Base-by-base conservation (phyloP, 441 rosid species). In the Gossypium schwendimanii region DNA sequence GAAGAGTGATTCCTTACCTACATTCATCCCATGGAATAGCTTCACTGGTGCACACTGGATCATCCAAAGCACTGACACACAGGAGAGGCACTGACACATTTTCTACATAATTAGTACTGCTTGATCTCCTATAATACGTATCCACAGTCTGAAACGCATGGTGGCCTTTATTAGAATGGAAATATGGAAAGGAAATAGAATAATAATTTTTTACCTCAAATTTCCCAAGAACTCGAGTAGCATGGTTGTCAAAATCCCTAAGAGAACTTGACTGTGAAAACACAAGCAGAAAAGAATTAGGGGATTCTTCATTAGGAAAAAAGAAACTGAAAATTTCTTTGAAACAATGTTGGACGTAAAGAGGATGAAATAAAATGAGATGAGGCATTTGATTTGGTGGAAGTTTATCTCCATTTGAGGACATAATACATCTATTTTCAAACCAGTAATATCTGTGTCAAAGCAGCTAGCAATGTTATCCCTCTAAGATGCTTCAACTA, bases 11-110 rank as follows among this genome's bases (percentile, higher is more conserved):
- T 73, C 24, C 84, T 39, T 74, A 89, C 98, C 96, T 84, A 80
- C 98, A 93, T 82, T 93, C 98, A 81, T 93, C 98, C 94, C 88
- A 89, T 18, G 98, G 98, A 80, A 91, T 91, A 79, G 95, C 94
- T 89, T 93, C 98, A 68, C 84, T 84, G 2, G 98, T 87, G 79
- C 97, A 92, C 65, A 92, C 81, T 14, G 98, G 98, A 83, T 94
- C 97, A 83, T 94, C 97, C 77, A 94, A 67, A 73, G 97, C 89
- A 81, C 91, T 92, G 76, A 92, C 80, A 77, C 98, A 92, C 52
- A 92, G 91, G 66, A 90, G 78, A 4, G 97, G 98, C 26, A 92
- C 89, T 0, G 92, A 80, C 15, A 92, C 95, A 15, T 80, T 89
- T 70, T 75, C 84, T 18, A 92, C 80, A 75, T 84, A 89, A 66